These are phyloP conservation scores for Helenozyma rhizophorensis DNA, from an alignment of 805 yeast species.

Conservation along the genomic window DNA sequence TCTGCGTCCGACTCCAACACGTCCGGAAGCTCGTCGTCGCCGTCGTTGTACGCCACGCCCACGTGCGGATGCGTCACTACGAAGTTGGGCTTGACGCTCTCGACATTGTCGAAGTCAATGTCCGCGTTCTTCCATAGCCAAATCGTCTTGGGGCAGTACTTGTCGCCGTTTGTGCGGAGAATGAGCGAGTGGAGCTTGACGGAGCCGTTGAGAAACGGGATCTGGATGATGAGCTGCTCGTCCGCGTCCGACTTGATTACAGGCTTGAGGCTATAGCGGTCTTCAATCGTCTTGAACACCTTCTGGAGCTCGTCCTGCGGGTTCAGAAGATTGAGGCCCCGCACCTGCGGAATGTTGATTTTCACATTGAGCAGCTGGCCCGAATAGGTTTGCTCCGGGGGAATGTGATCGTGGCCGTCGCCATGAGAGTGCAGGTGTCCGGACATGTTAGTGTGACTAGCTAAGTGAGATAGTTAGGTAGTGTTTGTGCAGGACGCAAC, in stretches of 20 bases:
- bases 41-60: constrained; percentile 44
- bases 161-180: constrained; percentile 58
- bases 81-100: constrained; percentile 45
- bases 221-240: constrained; percentile 66
- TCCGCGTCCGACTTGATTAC: constrained; percentile 70
- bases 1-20: constrained; percentile 32
- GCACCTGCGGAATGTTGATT: constrained; percentile 56
- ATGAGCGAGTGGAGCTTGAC: constrained; percentile 73
- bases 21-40: constrained; percentile 31
- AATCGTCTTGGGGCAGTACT: constrained; percentile 64
- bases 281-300: constrained; percentile 51
- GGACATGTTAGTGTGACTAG: too few species aligned
- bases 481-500: too few species aligned
- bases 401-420: constrained; percentile 32
- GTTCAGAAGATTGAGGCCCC: constrained; percentile 60
- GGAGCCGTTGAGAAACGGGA: constrained; percentile 70
- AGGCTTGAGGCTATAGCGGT: constrained; percentile 45
- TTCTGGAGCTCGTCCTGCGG: constrained; percentile 43
- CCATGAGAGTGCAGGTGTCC: constrained; percentile 30
- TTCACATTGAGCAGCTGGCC: constrained; percentile 62
- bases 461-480: too few species aligned
- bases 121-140: constrained; percentile 69
- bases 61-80: constrained; percentile 60
- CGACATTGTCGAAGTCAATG: constrained; percentile 69
- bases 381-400: constrained; percentile 67